Conservation (phyloP, 2,329 filamentous ascomycete species). For the Botrytis paeoniae region DNA sequence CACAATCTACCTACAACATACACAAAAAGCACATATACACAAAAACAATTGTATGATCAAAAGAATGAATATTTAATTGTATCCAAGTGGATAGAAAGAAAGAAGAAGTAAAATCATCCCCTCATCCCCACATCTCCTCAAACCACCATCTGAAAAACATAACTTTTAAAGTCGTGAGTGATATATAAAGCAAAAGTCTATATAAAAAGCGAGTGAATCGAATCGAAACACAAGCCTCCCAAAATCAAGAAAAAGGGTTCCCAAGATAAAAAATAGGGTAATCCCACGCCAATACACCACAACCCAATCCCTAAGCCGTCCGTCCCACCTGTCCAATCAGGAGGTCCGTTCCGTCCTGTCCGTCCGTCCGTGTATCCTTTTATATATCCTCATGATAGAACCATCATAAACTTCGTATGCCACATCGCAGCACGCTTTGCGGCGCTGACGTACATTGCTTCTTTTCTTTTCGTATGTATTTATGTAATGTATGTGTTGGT, state of each 20-base stretch:
- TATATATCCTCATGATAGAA: slow-evolving; percentile 7
- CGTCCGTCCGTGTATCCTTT: background rate
- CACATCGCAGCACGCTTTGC: slow-evolving; percentile 15
- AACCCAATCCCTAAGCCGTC: background rate
- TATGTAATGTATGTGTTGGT: background rate
- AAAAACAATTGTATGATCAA: background rate
- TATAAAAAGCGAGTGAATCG: background rate
- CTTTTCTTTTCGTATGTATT: background rate
- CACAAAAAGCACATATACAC: background rate
- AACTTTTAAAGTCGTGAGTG: background rate
- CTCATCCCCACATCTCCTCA: background rate
- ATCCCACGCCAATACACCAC: background rate
- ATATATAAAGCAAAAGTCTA: background rate
- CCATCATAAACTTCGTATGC: slow-evolving; percentile 11
- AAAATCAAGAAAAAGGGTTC: background rate
- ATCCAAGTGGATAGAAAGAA: background rate
- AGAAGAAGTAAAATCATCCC: background rate
- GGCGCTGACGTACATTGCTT: slow-evolving; percentile 12
- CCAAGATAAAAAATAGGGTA: background rate
- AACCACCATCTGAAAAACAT: background rate
- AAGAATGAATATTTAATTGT: background rate
- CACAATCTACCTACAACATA: too few relatives aligned
- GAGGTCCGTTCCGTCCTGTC: background rate
- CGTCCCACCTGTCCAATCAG: background rate
- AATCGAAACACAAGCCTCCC: background rate